These are phyloP conservation scores for Scedosporium dehoogii DNA, from an alignment of 2,329 filamentous ascomycete species.

Conservation along the genomic window DNA sequence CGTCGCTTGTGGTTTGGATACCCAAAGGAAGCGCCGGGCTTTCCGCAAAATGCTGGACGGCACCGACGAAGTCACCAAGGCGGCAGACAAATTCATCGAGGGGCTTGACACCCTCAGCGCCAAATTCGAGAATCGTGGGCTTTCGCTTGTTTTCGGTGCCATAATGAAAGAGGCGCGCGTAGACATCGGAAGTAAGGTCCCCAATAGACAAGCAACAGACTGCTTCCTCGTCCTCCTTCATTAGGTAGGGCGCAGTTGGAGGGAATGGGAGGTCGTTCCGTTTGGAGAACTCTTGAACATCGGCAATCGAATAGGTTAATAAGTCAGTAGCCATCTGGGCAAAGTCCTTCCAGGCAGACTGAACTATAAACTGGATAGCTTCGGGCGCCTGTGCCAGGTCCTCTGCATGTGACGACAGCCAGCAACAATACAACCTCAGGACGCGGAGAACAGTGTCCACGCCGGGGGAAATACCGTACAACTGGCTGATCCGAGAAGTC, in stretches of 20 bases:
- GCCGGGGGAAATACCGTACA: background rate
- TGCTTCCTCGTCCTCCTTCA: slow-evolving; percentile 10
- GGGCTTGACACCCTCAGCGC: background rate
- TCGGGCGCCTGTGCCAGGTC: slow-evolving; percentile 4
- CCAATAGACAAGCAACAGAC: slow-evolving; percentile 7
- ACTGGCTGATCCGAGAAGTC: background rate
- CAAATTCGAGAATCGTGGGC: slow-evolving; percentile 3
- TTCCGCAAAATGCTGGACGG: background rate
- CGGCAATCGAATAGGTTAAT: slow-evolving; percentile 7
- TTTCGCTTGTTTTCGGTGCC: background rate
- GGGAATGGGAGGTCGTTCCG: background rate
- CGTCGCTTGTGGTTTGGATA: background rate
- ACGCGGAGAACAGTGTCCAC: slow-evolving; percentile 9
- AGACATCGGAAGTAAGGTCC: background rate
- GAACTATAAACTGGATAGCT: slow-evolving; percentile 1
- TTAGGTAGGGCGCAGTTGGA: slow-evolving; percentile 8
- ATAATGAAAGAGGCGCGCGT: slow-evolving; percentile 2
- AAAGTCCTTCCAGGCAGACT: slow-evolving; percentile 8
- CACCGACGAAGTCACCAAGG: slow-evolving; percentile 1
- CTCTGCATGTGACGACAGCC: slow-evolving; percentile 9
- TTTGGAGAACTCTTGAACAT: slow-evolving; percentile 6
- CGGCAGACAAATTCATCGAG: background rate
- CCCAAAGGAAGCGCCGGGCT: background rate
- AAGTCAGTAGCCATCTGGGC: slow-evolving; percentile 9
- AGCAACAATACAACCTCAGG: slow-evolving; percentile 10